phyloP scores from a whole-genome alignment of 352 stramenopile species.

The Thraustochytrium striatum region DNA sequence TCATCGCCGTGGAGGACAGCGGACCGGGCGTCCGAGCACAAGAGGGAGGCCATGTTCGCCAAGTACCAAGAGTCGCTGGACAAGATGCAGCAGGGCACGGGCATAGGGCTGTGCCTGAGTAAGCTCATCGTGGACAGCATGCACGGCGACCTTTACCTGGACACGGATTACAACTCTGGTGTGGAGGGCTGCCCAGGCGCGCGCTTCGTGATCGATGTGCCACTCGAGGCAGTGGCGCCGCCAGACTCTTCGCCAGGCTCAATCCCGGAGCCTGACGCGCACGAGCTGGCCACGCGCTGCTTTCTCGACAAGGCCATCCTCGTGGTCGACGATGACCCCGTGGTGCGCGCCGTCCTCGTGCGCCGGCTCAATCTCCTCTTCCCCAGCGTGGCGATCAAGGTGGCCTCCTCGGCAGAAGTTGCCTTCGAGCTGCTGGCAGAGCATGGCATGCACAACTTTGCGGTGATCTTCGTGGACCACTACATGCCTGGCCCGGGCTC shows the following conservation, averaged over 20 bases:
- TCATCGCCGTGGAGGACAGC: conserved; percentile 58
- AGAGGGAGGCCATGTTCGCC: conserved; percentile 55
- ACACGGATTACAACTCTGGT: conserved; percentile 35
- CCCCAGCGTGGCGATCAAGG: conserved; percentile 52
- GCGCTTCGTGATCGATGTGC: conserved; percentile 28
- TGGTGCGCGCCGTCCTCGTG: conserved; percentile 54
- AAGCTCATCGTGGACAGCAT: conserved; percentile 56
- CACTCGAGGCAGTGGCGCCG: background rate
- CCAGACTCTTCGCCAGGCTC: background rate
- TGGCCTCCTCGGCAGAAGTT: conserved; percentile 56
- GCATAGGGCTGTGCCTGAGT: conserved; percentile 55
- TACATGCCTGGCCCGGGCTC: conserved; percentile 58
- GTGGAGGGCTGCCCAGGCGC: conserved; percentile 3
- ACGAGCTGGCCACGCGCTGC: background rate
- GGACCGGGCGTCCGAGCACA: conserved; percentile 56
- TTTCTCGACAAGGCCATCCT: too few species aligned
- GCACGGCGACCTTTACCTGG: conserved; percentile 53
- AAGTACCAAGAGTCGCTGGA: conserved; percentile 60
- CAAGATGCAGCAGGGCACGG: conserved; percentile 57
- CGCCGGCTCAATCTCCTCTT: conserved; percentile 50
- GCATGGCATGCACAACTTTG: conserved; percentile 33
- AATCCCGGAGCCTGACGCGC: conserved; percentile 32
- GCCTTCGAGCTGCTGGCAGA: conserved; percentile 51
- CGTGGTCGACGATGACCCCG: conserved; percentile 57
- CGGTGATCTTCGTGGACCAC: conserved; percentile 59